These are phyloP conservation scores for Eragrostis nindensis DNA, from an alignment of 176 grass and related monocot species.

Conservation along the genomic window DNA sequence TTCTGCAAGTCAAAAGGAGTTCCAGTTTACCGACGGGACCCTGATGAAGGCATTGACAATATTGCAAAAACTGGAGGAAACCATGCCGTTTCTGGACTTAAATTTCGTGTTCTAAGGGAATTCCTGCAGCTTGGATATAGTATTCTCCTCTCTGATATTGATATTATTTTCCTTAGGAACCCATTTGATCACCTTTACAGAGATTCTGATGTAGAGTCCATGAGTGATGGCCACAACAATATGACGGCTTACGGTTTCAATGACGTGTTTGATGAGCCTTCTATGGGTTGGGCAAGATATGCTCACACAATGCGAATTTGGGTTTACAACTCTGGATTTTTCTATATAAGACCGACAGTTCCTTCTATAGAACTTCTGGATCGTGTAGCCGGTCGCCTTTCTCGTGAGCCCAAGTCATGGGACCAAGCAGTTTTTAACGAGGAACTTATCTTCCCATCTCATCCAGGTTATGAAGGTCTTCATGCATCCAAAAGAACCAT, in stretches of 20 bases:
- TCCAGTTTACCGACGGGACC: conserved; percentile 79
- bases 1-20: conserved; percentile 76
- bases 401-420: conserved; percentile 77
- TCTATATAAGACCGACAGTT: conserved; percentile 91
- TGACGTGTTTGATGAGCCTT: conserved; percentile 94
- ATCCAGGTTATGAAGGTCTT: conserved; percentile 89
- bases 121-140: conserved; percentile 98
- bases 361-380: conserved; percentile 94
- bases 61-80: conserved; percentile 81
- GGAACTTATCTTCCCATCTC: conserved; percentile 78
- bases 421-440: conserved; percentile 98
- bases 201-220: conserved; percentile 94
- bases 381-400: conserved; percentile 74
- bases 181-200: conserved; percentile 91
- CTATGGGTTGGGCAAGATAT: conserved; percentile 98
- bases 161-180: conserved; percentile 94
- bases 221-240: conserved; percentile 94
- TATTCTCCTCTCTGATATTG: conserved; percentile 89
- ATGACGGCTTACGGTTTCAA: conserved; percentile 95
- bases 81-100: conserved; percentile 91
- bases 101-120: conserved; percentile 88
- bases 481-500: conserved; percentile 92
- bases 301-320: conserved; percentile 98
- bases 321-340: conserved; percentile 99
- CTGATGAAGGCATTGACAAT: conserved; percentile 77